Base-by-base conservation (phyloP, 2,329 filamentous ascomycete species). In the Pyrenophora teres region DNA sequence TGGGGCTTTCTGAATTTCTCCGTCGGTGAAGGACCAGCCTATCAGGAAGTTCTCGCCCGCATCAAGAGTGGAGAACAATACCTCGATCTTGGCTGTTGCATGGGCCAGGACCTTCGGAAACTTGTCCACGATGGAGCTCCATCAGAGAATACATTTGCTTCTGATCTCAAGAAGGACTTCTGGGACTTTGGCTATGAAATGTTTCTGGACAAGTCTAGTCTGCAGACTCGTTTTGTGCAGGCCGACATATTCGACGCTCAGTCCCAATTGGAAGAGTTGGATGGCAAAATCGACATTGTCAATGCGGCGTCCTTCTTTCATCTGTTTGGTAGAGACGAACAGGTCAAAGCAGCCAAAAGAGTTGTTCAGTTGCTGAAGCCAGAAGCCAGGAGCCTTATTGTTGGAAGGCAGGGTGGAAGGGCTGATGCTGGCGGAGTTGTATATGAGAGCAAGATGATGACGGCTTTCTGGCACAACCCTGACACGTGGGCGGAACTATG, bases 111-210 rank as follows among this genome's bases (percentile, higher is more conserved):
- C 35, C 69, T 80, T 39, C 75, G 78, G 16, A 75, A 77, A 50
- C 69, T 80, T 10, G 71, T 73, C 4, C 57, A 60, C 35, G 76
- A 78, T 49, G 77, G 77, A 6, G 77, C 68, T 1, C 76, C 76
- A 2, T 65, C 72, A 0, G 60, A 68, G 33, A 75, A 76, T 27
- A 70, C 74, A 1, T 70, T 68, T 40, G 78, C 76, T 21, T 65
- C 70, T 6, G 78, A 80, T 52, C 53, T 80, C 23, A 60, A 67
- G 39, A 48, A 57, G 7, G 54, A 62, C 2, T 83, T 87, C 59
- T 76, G 85, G 57, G 76, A 83, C 15, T 71, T 83, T 15, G 83
- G 84, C 16, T 84, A 71, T 48, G 64, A 72, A 10, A 50, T 75
- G 27, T 75, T 75, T 50, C 56, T 61, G 4, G 73, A 75, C 58